These are phyloP conservation scores for Penicillium paxilli DNA, from an alignment of 495 filamentous ascomycete genomes.

Conservation along the genomic window DNA sequence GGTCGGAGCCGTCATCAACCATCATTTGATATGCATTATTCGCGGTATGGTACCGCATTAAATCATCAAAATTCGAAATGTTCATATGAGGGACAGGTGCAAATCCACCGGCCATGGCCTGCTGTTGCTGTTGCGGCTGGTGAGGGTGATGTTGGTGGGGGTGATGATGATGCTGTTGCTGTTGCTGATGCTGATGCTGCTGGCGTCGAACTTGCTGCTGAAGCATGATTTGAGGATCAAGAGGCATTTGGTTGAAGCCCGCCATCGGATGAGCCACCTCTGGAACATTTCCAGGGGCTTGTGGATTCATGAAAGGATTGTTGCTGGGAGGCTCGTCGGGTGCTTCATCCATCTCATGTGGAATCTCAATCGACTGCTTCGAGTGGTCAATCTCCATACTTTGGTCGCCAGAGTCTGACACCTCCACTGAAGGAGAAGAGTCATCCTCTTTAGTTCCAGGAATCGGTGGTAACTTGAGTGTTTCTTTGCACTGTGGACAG, in stretches of 20 bases:
- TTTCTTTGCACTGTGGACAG: slow-evolving; percentile 86
- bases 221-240: slow-evolving; percentile 49
- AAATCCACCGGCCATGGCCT: slow-evolving; percentile 37
- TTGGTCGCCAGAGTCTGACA: slow-evolving; percentile 17
- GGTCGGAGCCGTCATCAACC: slow-evolving; percentile 44
- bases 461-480: slow-evolving; percentile 55
- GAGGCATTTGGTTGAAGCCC: slow-evolving; percentile 41
- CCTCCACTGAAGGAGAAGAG: slow-evolving; percentile 20
- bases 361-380: slow-evolving; percentile 19
- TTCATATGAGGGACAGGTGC: slow-evolving; percentile 30
- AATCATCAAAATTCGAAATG: slow-evolving; percentile 38
- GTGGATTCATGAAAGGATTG: slow-evolving; percentile 36
- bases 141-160: slow-evolving; percentile 24
- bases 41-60: slow-evolving; percentile 39
- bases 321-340: slow-evolving; percentile 29
- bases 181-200: slow-evolving; percentile 35
- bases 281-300: slow-evolving; percentile 25
- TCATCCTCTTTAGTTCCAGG: slow-evolving; percentile 33
- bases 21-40: slow-evolving; percentile 47
- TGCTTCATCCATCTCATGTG: slow-evolving; percentile 35
- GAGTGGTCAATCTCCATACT: slow-evolving; percentile 15
- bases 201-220: slow-evolving; percentile 38
- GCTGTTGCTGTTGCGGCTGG: slow-evolving; percentile 32
- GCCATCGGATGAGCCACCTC: slow-evolving; percentile 36
- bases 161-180: slow-evolving; percentile 27